phyloP scores from a whole-genome alignment of 78 protist species.

The Dictyostelium capitatum region DNA sequence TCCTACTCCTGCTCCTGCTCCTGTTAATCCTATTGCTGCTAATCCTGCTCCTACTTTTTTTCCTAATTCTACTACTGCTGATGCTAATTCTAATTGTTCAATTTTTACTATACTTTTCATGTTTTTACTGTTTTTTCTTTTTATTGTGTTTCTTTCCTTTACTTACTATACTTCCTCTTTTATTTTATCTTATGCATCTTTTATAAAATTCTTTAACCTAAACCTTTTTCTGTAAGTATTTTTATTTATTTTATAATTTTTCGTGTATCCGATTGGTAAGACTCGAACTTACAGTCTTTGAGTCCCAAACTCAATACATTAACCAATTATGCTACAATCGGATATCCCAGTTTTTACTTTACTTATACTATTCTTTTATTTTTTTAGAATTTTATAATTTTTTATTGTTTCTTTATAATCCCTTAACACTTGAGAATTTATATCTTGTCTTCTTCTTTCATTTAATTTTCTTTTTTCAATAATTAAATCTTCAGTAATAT shows the following conservation, averaged over 20 bases:
- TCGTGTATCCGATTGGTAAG: neutral
- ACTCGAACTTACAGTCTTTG: neutral
- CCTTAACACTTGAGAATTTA: neutral
- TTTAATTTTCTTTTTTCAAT: conserved; percentile 4
- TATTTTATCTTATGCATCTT: too few species aligned
- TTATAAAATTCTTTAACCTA: too few species aligned
- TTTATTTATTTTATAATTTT: neutral
- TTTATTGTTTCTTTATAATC: neutral
- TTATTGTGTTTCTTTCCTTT: neutral
- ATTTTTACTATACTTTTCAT: conserved; percentile 18
- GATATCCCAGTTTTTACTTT: neutral
- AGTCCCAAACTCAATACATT: neutral
- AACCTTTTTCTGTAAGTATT: neutral
- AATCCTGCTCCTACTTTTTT: conserved; percentile 30
- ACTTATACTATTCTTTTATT: neutral
- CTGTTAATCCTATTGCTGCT: conserved; percentile 10
- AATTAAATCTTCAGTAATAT: conserved; percentile 34
- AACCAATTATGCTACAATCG: conserved; percentile 6
- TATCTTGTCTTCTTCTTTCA: neutral
- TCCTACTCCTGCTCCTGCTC: conserved; percentile 20
- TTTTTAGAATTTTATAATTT: neutral
- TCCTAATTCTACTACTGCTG: conserved; percentile 17
- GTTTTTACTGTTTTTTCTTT: neutral
- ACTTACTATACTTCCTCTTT: neutral
- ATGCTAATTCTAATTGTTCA: conserved; percentile 31